A percentile compares a stretch with the other conserved stretches of the same genome.
Conservation (phyloP, 129 eudicot genomes). For the Pittosporum tobira region DNA sequence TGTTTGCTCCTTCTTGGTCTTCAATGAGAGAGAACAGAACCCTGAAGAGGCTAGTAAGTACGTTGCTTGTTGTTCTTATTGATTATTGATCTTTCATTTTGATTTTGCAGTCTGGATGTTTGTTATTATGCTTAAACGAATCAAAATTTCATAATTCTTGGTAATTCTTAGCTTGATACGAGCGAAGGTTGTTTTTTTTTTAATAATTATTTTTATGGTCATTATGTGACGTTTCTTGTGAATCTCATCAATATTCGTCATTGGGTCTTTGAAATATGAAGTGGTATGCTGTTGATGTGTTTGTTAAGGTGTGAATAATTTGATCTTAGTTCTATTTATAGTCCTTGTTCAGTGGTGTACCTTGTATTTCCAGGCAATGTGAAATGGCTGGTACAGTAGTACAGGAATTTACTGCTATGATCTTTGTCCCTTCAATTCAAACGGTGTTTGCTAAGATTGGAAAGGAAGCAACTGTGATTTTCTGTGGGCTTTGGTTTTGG, state of each 20-base stretch:
- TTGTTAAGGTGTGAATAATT: too few species aligned
- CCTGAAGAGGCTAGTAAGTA: slow-evolving; percentile 96
- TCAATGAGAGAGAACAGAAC: slow-evolving; percentile 22
- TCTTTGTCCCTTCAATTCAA: neutral
- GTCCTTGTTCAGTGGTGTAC: neutral
- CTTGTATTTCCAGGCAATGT: neutral
- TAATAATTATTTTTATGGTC: neutral
- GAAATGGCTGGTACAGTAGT: neutral
- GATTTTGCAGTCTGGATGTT: slow-evolving; percentile 8
- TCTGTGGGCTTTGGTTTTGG: neutral
- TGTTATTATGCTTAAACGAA: too few species aligned
- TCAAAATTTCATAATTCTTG: neutral
- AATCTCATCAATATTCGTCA: neutral
- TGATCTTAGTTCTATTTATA: neutral
- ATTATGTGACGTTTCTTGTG: neutral
- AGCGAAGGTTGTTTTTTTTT: slow-evolving; percentile 7
- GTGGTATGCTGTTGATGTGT: slow-evolving; percentile 1
- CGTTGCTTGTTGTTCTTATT: slow-evolving; percentile 41
- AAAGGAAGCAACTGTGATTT: too few species aligned
- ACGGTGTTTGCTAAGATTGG: neutral
- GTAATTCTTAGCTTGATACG: neutral
- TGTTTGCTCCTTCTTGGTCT: slow-evolving; percentile 18
- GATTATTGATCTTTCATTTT: slow-evolving; percentile 5
- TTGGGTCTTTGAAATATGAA: neutral
- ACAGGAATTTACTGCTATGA: neutral